These are phyloP conservation scores for Dactylis glomerata DNA, from an alignment of 176 grass and related monocot genomes.

Conservation along the genomic window DNA sequence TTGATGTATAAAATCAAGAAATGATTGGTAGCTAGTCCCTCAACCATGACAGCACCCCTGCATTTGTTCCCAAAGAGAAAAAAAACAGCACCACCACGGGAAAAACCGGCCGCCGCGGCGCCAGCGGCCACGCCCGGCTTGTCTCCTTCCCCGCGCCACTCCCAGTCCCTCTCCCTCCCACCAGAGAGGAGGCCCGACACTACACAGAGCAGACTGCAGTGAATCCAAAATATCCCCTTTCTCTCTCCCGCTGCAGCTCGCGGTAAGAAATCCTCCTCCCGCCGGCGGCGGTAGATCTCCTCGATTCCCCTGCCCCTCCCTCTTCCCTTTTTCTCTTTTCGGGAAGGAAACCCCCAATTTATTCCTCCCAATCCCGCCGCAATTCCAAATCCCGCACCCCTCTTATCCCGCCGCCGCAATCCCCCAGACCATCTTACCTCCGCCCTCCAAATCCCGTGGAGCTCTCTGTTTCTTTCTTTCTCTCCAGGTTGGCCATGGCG, in stretches of 20 bases:
- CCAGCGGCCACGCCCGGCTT: not conserved
- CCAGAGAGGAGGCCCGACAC: not conserved
- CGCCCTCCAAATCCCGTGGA: not conserved
- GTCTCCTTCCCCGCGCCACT: constrained; percentile 16
- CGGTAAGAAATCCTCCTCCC: constrained; percentile 12
- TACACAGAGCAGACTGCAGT: not conserved
- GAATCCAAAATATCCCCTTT: constrained; percentile 35
- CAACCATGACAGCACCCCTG: not conserved
- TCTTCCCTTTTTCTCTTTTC: not conserved
- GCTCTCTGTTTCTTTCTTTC: not conserved
- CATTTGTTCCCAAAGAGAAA: not conserved
- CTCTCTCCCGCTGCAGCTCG: not conserved
- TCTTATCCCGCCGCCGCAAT: constrained; percentile 51
- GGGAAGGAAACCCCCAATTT: constrained; percentile 28
- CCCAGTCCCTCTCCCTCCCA: not conserved
- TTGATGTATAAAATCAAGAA: no score
- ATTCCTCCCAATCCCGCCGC: constrained; percentile 22
- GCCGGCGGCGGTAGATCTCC: constrained; percentile 38
- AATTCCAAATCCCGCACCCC: constrained; percentile 26
- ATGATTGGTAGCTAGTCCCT: no score
- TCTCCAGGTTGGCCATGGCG: constrained; percentile 14
- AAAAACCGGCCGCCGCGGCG: not conserved
- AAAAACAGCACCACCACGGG: not conserved
- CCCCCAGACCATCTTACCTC: not conserved
- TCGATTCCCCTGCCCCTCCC: not conserved